Evolutionary conservation across 2,329 filamentous ascomycete genomes (phyloP).

Genomic region (Calonectria montana): DNA sequence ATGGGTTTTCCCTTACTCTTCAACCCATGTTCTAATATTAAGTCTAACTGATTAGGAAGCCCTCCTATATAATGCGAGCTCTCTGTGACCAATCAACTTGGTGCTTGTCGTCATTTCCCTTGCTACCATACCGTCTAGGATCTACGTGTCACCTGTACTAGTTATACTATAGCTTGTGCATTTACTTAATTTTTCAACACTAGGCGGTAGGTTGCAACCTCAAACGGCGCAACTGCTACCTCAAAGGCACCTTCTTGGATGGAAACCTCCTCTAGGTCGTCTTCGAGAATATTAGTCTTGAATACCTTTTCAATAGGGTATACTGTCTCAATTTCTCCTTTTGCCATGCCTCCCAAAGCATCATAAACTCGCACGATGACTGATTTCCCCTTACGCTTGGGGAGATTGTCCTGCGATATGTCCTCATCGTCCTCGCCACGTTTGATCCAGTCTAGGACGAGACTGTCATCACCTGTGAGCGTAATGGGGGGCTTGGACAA

Average conservation of each 20-base stretch:
- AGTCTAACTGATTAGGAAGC: no score
- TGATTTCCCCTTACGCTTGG: background rate
- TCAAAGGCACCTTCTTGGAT: background rate
- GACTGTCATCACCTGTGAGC: slow-evolving; percentile 67
- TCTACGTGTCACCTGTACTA: no score
- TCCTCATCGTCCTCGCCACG: slow-evolving; percentile 90
- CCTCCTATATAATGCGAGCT: no score
- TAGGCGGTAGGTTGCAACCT: slow-evolving; percentile 9
- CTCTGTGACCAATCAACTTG: no score
- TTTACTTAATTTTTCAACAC: background rate
- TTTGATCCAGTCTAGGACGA: slow-evolving; percentile 92
- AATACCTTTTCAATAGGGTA: background rate
- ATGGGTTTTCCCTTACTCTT: no score
- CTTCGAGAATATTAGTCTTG: slow-evolving; percentile 2
- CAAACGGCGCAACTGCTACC: slow-evolving; percentile 6
- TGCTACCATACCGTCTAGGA: no score
- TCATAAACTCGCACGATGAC: background rate
- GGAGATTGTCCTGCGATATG: slow-evolving; percentile 50
- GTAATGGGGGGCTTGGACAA: slow-evolving; percentile 64
- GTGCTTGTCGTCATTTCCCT: no score
- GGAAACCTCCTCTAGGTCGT: background rate
- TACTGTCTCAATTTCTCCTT: background rate
- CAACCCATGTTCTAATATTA: no score
- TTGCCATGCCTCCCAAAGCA: background rate
- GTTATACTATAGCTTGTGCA: no score